Evolutionary conservation across 495 filamentous ascomycete genomes (phyloP).

Genomic region (Aspergillus saccharolyticus): DNA sequence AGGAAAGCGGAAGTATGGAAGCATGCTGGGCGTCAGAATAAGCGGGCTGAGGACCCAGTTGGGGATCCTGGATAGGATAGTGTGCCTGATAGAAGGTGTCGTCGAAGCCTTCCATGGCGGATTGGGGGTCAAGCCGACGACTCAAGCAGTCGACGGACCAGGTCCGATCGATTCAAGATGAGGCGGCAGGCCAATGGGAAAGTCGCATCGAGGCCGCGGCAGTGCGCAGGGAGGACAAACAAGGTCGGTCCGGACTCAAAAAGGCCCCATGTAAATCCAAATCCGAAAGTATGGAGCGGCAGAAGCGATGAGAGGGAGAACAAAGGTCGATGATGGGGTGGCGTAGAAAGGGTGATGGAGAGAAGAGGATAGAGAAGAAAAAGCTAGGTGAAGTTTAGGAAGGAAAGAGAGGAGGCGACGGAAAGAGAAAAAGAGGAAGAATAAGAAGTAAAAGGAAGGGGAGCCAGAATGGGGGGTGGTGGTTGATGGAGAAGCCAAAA

Average conservation of each 20-base stretch:
- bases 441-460: not conserved
- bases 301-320: not conserved
- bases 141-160: constrained; percentile 7
- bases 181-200: constrained; percentile 15
- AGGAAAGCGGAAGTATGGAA: constrained; percentile 5
- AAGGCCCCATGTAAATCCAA: not conserved
- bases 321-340: too few species aligned
- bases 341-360: not conserved
- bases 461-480: not conserved
- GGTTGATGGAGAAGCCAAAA: not conserved
- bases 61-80: constrained; percentile 13
- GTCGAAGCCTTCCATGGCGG: constrained; percentile 15
- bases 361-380: not conserved
- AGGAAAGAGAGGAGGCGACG: not conserved
- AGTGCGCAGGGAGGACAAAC: not conserved
- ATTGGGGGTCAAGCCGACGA: not conserved
- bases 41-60: constrained; percentile 8
- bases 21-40: constrained; percentile 10
- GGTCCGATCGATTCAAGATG: constrained; percentile 17
- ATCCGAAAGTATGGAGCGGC: not conserved
- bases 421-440: not conserved
- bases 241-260: not conserved
- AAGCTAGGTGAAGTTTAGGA: not conserved
- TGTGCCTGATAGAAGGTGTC: constrained; percentile 16
- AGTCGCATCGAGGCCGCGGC: constrained; percentile 11